These are phyloP conservation scores for Eucalyptus sideroxylon DNA, from an alignment of 345 rosid species.

Conservation along the genomic window DNA sequence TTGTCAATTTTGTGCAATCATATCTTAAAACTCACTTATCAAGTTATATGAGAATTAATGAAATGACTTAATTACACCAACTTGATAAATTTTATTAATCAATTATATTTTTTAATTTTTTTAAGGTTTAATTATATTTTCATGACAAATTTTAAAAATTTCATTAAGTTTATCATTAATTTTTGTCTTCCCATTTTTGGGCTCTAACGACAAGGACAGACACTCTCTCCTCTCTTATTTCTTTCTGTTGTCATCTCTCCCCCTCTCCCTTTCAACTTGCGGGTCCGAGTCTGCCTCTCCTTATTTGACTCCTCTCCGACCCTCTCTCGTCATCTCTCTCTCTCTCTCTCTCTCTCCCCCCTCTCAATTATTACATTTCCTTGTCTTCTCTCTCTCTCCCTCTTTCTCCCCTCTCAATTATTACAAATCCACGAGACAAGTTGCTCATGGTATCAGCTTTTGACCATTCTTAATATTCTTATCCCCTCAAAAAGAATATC, in stretches of 20 bases:
- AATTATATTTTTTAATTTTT: fast-evolving
- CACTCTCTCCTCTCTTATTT: background rate
- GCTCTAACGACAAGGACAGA: background rate
- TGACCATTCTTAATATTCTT: background rate
- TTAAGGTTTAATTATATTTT: too few relatives aligned
- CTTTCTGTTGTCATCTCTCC: background rate
- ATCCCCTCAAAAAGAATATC: background rate
- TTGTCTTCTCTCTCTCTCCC: background rate
- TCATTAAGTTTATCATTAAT: too few relatives aligned
- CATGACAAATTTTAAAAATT: too few relatives aligned
- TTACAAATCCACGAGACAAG: background rate
- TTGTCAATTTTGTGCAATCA: too few relatives aligned
- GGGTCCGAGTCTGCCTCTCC: background rate
- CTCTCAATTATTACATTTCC: background rate
- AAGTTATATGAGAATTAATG: too few relatives aligned
- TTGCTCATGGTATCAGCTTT: background rate
- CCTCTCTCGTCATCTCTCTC: background rate
- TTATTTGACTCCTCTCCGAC: background rate
- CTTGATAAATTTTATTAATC: too few relatives aligned
- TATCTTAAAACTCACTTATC: too few relatives aligned
- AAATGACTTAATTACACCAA: too few relatives aligned
- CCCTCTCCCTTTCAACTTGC: background rate
- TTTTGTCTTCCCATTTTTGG: background rate
- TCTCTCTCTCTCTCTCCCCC: fast-evolving
- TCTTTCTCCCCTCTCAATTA: background rate